phyloP scores from a whole-genome alignment of 352 stramenopile genomes.

The Phytophthora macrochlamydospora region DNA sequence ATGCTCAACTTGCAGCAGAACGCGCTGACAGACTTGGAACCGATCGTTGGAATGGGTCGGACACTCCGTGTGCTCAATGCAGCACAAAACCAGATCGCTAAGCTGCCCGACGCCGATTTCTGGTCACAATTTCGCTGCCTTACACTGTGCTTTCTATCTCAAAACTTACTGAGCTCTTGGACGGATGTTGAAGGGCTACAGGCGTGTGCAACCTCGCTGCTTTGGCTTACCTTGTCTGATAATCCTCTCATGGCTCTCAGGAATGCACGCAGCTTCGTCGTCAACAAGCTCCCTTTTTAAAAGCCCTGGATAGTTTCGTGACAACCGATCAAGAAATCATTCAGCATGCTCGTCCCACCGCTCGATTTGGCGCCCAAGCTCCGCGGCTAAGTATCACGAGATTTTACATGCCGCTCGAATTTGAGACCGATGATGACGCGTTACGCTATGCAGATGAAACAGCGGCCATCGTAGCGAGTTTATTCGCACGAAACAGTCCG shows the following conservation, averaged over 20 bases:
- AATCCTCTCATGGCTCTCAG: conserved; percentile 66
- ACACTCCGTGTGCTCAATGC: conserved; percentile 70
- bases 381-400: conserved; percentile 37
- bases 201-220: conserved; percentile 40
- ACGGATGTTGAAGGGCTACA: conserved; percentile 49
- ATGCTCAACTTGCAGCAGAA: conserved; percentile 73
- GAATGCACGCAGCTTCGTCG: conserved; percentile 64
- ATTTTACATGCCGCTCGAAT: conserved; percentile 50
- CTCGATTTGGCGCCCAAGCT: conserved; percentile 42
- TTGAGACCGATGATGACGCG: conserved; percentile 49
- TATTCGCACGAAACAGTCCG: conserved; percentile 53
- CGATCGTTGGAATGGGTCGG: conserved; percentile 40
- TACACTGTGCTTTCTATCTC: conserved; percentile 61
- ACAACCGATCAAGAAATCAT: conserved; percentile 71
- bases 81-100: conserved; percentile 54
- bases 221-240: conserved; percentile 62
- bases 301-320: conserved; percentile 66
- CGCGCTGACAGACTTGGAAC: conserved; percentile 54
- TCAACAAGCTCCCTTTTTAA: conserved; percentile 72
- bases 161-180: conserved; percentile 63
- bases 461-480: conserved; percentile 29
- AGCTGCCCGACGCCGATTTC: conserved; percentile 50
- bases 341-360: conserved; percentile 40
- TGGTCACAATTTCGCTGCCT: conserved; percentile 58
- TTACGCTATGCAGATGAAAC: conserved; percentile 41